Evolutionary conservation across 2,329 filamentous ascomycete genomes (phyloP).

Genomic region (Plenodomus lindquistii): DNA sequence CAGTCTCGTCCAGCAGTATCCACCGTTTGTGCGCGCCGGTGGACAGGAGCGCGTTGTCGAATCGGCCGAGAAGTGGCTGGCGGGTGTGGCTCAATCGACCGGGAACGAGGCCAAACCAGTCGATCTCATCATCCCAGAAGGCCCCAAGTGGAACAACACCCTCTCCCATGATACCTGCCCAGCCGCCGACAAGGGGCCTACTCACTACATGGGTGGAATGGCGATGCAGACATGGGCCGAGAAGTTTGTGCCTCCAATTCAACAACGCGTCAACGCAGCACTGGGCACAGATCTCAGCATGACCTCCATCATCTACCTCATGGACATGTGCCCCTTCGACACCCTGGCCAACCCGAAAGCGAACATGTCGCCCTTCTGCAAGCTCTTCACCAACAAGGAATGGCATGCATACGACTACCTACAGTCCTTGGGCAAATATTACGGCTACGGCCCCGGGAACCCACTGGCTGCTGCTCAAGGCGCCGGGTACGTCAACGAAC

Average conservation of each 20-base stretch:
- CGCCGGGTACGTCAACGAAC: slow-evolving; percentile 84
- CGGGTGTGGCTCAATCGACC: slow-evolving; percentile 67
- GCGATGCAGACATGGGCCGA: slow-evolving; percentile 63
- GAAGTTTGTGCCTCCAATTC: slow-evolving; percentile 69
- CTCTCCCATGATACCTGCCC: slow-evolving; percentile 74
- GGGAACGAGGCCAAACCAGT: slow-evolving; percentile 47
- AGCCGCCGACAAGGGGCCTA: slow-evolving; percentile 66
- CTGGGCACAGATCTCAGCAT: slow-evolving; percentile 69
- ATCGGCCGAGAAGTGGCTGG: slow-evolving; percentile 75
- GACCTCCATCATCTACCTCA: slow-evolving; percentile 69
- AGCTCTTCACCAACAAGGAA: slow-evolving; percentile 71
- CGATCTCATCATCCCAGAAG: slow-evolving; percentile 71
- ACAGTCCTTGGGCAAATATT: slow-evolving; percentile 80
- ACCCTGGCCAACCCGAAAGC: slow-evolving; percentile 65
- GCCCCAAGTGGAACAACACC: slow-evolving; percentile 72
- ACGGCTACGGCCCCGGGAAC: slow-evolving; percentile 77
- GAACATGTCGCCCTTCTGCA: slow-evolving; percentile 71
- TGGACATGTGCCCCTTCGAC: slow-evolving; percentile 88
- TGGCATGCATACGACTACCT: slow-evolving; percentile 83
- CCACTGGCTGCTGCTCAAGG: slow-evolving; percentile 81
- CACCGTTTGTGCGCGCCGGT: slow-evolving; percentile 74
- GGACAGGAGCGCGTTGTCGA: slow-evolving; percentile 71
- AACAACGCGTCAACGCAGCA: slow-evolving; percentile 68
- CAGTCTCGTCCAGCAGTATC: slow-evolving; percentile 58
- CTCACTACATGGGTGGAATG: slow-evolving; percentile 52